Percentiles rank a stretch among this genome's conserved stretches.
These are phyloP conservation scores for Rhododendron ferrugineum DNA, from an alignment of 148 eudicot species.

Conservation along the genomic window DNA sequence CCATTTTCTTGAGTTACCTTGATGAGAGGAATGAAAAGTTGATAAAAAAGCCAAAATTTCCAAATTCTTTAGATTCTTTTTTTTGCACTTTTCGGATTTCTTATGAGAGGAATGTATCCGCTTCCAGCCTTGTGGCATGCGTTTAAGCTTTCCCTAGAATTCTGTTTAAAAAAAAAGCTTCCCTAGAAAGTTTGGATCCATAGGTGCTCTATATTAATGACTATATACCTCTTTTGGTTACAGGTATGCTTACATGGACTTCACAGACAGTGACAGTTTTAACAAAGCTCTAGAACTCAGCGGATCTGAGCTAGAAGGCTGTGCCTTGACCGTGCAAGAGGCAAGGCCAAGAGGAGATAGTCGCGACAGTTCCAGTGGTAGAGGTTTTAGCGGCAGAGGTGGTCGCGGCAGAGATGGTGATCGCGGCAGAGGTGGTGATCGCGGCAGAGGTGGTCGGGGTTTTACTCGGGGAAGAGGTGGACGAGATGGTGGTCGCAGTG, in stretches of 20 bases:
- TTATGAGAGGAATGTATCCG: not conserved
- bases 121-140: not conserved
- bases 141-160: not conserved
- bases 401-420: slow-evolving; percentile 29
- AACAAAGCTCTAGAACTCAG: slow-evolving; percentile 51
- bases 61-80: no score
- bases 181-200: not conserved
- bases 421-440: slow-evolving; percentile 16
- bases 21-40: no score
- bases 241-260: slow-evolving; percentile 70
- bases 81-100: no score
- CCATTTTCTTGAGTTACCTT: no score
- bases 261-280: slow-evolving; percentile 29
- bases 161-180: not conserved
- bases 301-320: slow-evolving; percentile 46
- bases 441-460: slow-evolving; percentile 21
- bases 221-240: not conserved
- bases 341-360: slow-evolving; percentile 56
- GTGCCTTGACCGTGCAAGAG: slow-evolving; percentile 40
- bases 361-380: slow-evolving; percentile 19
- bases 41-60: no score
- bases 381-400: slow-evolving; percentile 30
- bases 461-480: slow-evolving; percentile 18
- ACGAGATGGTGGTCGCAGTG: slow-evolving; percentile 27
- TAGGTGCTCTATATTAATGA: not conserved